phyloP scores from a whole-genome alignment of 108 stramenopile species.

The Nitzschia palea region DNA sequence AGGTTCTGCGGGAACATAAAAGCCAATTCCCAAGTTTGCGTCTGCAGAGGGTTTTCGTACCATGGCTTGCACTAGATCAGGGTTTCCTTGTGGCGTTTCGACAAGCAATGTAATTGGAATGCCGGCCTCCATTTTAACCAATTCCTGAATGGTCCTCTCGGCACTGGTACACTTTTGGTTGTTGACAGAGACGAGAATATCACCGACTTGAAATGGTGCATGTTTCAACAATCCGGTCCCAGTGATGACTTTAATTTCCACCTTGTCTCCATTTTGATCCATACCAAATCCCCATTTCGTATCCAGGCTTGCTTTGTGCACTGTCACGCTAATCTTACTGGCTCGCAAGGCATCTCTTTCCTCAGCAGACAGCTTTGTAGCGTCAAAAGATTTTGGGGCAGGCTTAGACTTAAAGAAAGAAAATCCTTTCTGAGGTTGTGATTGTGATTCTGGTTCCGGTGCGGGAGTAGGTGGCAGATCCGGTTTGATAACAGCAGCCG shows the following conservation, averaged over 20 bases:
- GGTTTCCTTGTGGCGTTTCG: slow-evolving; percentile 29
- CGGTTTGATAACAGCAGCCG: background rate
- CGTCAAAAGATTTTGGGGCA: background rate
- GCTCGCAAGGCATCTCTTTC: slow-evolving; percentile 20
- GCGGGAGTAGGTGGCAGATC: too few relatives aligned
- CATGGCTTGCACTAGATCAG: slow-evolving; percentile 28
- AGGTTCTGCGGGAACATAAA: background rate
- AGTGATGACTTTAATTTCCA: slow-evolving; percentile 26
- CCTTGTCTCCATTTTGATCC: background rate
- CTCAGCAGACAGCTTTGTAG: background rate
- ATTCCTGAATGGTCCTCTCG: slow-evolving; percentile 15
- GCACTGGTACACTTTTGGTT: slow-evolving; percentile 17
- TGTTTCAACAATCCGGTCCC: slow-evolving; percentile 14
- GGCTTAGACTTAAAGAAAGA: background rate
- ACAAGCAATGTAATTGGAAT: slow-evolving; percentile 16
- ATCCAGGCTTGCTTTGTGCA: slow-evolving; percentile 26
- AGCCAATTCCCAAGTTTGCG: slow-evolving; percentile 13
- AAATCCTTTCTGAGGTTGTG: background rate
- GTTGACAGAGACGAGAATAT: slow-evolving; percentile 32
- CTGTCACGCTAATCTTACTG: slow-evolving; percentile 28
- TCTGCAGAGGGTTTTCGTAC: slow-evolving; percentile 16
- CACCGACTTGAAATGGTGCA: slow-evolving; percentile 27
- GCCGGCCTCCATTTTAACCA: slow-evolving; percentile 12
- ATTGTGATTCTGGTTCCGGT: too few relatives aligned
- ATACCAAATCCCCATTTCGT: slow-evolving; percentile 39